Evolutionary conservation across 2,329 filamentous ascomycete species (phyloP).

Genomic region (Corynespora cassiicola): DNA sequence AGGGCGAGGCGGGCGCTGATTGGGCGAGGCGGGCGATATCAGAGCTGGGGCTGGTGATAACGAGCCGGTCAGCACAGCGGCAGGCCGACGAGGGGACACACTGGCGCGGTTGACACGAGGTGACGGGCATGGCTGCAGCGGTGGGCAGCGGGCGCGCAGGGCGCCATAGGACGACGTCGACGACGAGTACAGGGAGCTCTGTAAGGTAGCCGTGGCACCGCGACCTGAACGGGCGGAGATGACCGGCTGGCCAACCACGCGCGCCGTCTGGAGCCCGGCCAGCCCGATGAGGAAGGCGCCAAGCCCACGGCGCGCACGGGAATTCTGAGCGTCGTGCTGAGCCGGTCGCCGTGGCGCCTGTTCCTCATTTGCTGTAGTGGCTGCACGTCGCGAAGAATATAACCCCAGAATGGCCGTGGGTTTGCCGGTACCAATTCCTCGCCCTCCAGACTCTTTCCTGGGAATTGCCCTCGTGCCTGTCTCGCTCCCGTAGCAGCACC

Average conservation of each 20-base stretch:
- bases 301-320: conserved; percentile 27
- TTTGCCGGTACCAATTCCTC: conserved; percentile 30
- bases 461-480: conserved; percentile 38
- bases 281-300: conserved; percentile 45
- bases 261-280: conserved; percentile 18
- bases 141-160: conserved; percentile 16
- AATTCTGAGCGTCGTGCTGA: conserved; percentile 30
- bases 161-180: conserved; percentile 13
- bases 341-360: conserved; percentile 29
- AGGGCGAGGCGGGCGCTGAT: conserved; percentile 23
- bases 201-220: not conserved
- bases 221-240: conserved; percentile 38
- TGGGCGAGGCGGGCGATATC: conserved; percentile 23
- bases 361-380: conserved; percentile 36
- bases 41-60: conserved; percentile 39
- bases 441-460: conserved; percentile 24
- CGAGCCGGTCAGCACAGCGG: conserved; percentile 28
- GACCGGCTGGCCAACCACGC: conserved; percentile 37
- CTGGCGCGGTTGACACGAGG: conserved; percentile 24
- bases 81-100: conserved; percentile 23
- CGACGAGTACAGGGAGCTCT: conserved; percentile 2
- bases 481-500: too few relatives aligned
- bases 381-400: conserved; percentile 38
- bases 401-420: conserved; percentile 28
- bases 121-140: conserved; percentile 20